Percentiles rank a stretch among this genome's conserved stretches.
phyloP scores from a whole-genome alignment of 2,329 filamentous ascomycete genomes.

The Onygenales sp. region DNA sequence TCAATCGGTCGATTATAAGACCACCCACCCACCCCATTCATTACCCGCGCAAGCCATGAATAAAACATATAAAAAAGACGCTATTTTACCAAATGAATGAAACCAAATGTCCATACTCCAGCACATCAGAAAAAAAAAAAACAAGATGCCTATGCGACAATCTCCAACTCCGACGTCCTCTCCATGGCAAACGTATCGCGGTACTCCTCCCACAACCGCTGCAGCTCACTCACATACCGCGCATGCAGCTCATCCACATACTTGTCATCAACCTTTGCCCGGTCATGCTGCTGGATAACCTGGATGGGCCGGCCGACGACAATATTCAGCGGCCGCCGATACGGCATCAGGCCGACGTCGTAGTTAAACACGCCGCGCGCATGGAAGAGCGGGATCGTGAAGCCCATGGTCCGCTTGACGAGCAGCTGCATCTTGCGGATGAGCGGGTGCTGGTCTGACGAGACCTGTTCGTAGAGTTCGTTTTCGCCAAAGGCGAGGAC shows the following conservation, averaged over 20 bases:
- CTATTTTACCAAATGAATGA: no score
- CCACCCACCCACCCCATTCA: no score
- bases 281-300: constrained; percentile 49
- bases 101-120: no score
- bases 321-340: constrained; percentile 75
- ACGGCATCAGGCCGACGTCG: constrained; percentile 92
- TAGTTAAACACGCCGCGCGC: constrained; percentile 94
- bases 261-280: constrained; percentile 55
- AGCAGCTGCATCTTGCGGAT: constrained; percentile 76
- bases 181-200: constrained; percentile 38
- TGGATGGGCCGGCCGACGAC: constrained; percentile 77
- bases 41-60: no score
- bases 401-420: constrained; percentile 77
- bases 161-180: constrained; percentile 34
- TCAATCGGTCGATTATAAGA: no score
- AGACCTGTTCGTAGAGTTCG: constrained; percentile 85
- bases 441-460: constrained; percentile 63
- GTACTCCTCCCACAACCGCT: constrained; percentile 37
- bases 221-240: constrained; percentile 59
- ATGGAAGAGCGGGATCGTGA: constrained; percentile 84
- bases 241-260: constrained; percentile 76
- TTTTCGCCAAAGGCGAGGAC: constrained; percentile 93
- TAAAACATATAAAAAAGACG: no score
- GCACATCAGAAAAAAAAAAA: constrained; percentile 1
- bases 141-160: constrained; percentile 21